A percentile compares a stretch with the other conserved stretches of the same genome.
phyloP scores from a whole-genome alignment of 306 rosid species.

The Acacia acuminata region DNA sequence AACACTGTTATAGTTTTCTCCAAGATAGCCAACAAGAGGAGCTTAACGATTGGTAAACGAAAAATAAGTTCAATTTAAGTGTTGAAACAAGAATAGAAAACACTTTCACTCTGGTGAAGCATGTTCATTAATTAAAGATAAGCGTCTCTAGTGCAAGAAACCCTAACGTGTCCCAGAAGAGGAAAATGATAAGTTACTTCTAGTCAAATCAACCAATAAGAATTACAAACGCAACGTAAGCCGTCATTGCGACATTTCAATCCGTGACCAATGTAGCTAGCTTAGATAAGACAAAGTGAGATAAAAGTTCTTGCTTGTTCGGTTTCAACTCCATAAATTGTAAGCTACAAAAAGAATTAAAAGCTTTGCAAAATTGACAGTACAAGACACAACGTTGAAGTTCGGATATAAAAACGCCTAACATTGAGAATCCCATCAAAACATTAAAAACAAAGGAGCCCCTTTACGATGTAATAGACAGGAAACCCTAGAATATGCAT shows the following conservation, averaged over 20 bases:
- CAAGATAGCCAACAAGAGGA: not conserved
- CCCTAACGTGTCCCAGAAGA: slow-evolving; percentile 1
- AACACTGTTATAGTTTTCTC: not conserved
- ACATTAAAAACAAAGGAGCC: not conserved
- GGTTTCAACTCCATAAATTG: not conserved
- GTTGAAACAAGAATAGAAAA: not conserved
- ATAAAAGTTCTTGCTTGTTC: not conserved
- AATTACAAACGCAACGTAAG: not conserved
- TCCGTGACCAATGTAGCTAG: slow-evolving; percentile 17
- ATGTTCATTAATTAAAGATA: not conserved
- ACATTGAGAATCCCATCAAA: not conserved
- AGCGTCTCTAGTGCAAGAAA: not conserved
- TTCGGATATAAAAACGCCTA: not conserved
- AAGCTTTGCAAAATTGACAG: not conserved
- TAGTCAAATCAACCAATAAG: not conserved
- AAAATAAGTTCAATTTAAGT: not conserved
- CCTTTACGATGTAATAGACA: not conserved
- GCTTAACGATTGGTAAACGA: not conserved
- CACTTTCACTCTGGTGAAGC: not conserved
- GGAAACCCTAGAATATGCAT: slow-evolving; percentile 18
- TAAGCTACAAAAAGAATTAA: not conserved
- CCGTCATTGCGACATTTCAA: not conserved
- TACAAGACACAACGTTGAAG: not conserved
- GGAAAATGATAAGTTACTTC: not conserved
- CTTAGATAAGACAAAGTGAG: not conserved